phyloP scores from a whole-genome alignment of 495 filamentous ascomycete species.

The Massariosphaeria phaeospora region DNA sequence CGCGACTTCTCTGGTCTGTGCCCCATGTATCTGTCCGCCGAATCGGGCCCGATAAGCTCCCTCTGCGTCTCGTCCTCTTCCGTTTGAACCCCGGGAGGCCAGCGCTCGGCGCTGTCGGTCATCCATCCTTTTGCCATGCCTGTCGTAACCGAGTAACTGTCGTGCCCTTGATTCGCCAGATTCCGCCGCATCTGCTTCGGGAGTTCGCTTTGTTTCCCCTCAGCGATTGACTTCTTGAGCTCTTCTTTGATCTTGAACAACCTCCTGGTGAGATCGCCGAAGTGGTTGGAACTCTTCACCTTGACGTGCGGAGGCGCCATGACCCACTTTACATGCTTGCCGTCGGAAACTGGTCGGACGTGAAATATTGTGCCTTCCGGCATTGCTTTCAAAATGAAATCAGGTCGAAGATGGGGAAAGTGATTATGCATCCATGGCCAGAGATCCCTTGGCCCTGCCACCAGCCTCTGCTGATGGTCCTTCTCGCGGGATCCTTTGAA shows the following conservation, averaged over 20 bases:
- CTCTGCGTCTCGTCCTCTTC: too few relatives aligned
- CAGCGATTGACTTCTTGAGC: not conserved
- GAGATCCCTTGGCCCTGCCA: not conserved
- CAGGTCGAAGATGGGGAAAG: constrained; percentile 21
- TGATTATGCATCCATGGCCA: constrained; percentile 20
- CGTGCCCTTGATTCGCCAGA: not conserved
- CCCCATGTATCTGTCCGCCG: too few relatives aligned
- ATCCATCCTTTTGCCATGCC: not conserved
- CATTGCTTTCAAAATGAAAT: constrained; percentile 20
- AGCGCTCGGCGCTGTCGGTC: too few relatives aligned
- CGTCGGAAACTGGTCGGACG: constrained; percentile 9
- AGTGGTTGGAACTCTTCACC: not conserved
- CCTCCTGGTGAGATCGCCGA: not conserved
- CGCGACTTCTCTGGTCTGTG: too few relatives aligned
- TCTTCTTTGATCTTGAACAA: not conserved
- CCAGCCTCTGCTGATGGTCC: not conserved
- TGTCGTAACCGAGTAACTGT: not conserved
- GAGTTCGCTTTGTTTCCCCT: constrained; percentile 1
- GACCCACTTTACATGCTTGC: constrained; percentile 9
- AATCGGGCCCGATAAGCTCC: too few relatives aligned
- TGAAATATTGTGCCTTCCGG: constrained; percentile 13
- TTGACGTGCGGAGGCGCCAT: not conserved
- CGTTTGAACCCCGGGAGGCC: too few relatives aligned
- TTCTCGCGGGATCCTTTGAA: not conserved
- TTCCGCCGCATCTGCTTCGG: not conserved